A percentile compares a stretch with the other conserved stretches of the same genome.
Evolutionary conservation across 129 eudicot genomes (phyloP).

Genomic region (Flaveria robusta): DNA sequence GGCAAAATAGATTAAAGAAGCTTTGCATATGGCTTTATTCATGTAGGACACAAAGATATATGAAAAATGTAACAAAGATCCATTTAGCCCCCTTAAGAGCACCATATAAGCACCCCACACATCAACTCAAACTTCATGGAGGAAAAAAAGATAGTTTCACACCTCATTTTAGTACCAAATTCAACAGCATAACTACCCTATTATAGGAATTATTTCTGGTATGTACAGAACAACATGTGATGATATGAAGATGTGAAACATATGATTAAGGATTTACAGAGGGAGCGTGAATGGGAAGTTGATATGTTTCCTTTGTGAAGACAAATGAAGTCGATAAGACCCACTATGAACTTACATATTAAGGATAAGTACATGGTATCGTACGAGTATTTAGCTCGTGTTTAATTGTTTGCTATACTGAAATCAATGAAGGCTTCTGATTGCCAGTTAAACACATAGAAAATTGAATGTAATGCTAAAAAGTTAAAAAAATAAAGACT

Average conservation of each 20-base stretch:
- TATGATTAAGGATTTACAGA: neutral
- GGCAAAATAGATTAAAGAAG: conserved; percentile 27
- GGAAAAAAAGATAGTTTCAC: conserved; percentile 12
- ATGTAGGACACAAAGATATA: conserved; percentile 40
- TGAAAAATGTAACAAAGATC: conserved; percentile 37
- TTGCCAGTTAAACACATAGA: neutral
- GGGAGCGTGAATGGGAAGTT: conserved; percentile 14
- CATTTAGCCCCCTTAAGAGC: conserved; percentile 32
- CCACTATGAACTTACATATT: conserved; percentile 9
- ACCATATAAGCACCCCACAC: conserved; percentile 39
- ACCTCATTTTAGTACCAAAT: conserved; percentile 20
- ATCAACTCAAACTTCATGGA: conserved; percentile 30
- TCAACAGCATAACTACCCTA: conserved; percentile 31
- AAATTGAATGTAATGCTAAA: neutral
- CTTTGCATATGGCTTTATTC: conserved; percentile 23
- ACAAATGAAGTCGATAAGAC: neutral
- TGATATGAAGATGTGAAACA: neutral
- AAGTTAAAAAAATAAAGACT: neutral
- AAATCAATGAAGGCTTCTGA: neutral
- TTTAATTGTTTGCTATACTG: neutral
- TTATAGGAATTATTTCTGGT: neutral
- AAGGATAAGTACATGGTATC: conserved; percentile 1
- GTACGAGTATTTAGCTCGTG: neutral
- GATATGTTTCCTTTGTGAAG: conserved; percentile 6
- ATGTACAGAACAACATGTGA: neutral